Percentiles rank a stretch among this genome's conserved stretches.
Conservation (phyloP, 768 basidiomycete species). For the Russula compacta region DNA sequence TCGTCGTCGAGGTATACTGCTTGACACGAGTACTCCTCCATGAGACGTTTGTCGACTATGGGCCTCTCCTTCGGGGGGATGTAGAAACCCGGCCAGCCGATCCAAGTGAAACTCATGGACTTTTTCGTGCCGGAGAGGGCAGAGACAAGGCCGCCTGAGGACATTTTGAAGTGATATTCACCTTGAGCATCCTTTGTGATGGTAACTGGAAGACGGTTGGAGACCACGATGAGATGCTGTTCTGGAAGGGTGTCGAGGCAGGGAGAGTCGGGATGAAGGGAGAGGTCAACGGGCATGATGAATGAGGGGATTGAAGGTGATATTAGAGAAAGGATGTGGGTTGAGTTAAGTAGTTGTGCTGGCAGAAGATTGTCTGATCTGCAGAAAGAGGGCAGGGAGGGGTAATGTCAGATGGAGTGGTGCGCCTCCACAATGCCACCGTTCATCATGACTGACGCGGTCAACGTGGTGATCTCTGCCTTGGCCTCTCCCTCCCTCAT, state of each 20-base stretch:
- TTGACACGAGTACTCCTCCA: conserved; percentile 93
- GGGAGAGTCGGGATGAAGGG: conserved; percentile 4
- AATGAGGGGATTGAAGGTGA: neutral
- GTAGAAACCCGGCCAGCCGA: conserved; percentile 90
- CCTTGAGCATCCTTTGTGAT: conserved; percentile 89
- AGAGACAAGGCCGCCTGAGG: conserved; percentile 93
- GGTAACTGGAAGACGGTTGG: conserved; percentile 91
- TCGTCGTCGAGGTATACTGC: conserved; percentile 98
- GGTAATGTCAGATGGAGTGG: neutral
- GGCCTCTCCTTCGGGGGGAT: conserved; percentile 91
- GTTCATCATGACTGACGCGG: neutral
- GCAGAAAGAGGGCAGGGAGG: neutral
- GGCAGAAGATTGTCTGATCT: conserved; percentile 11
- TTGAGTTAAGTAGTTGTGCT: conserved; percentile 7
- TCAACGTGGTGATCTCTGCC: neutral
- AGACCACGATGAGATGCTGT: conserved; percentile 86
- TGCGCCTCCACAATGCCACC: neutral
- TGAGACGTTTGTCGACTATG: conserved; percentile 82
- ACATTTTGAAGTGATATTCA: conserved; percentile 99
- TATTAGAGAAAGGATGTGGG: neutral
- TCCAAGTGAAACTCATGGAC: conserved; percentile 96
- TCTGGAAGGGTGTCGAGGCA: conserved; percentile 32
- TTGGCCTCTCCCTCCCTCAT: too few species aligned
- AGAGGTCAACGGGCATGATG: conserved; percentile 5
- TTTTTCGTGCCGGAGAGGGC: conserved; percentile 98